Evolutionary conservation across 1,284 basidiomycete species (phyloP).

Genomic region (Leucoagaricus sp.): DNA sequence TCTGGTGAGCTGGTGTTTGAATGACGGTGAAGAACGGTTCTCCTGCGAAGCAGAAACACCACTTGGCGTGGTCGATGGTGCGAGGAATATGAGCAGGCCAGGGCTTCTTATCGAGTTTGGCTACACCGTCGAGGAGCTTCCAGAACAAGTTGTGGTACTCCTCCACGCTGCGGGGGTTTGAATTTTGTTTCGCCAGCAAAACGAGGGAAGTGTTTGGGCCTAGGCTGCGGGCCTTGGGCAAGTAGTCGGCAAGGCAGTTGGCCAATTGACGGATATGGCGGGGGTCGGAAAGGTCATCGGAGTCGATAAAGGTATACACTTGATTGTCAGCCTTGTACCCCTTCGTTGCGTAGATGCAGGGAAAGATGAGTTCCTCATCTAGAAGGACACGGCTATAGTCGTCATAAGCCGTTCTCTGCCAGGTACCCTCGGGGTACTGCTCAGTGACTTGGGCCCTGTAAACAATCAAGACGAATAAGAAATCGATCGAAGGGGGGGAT

Average conservation of each 20-base stretch:
- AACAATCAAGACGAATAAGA: background rate
- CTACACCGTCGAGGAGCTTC: conserved; percentile 21
- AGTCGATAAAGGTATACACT: conserved; percentile 20
- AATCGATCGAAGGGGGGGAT: background rate
- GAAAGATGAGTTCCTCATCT: conserved; percentile 21
- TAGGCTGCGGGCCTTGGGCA: conserved; percentile 18
- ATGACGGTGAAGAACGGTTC: conserved; percentile 22
- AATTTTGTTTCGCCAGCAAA: conserved; percentile 19
- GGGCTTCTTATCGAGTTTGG: conserved; percentile 18
- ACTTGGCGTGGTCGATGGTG: conserved; percentile 17
- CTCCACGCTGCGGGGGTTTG: conserved; percentile 17
- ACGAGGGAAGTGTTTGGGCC: conserved; percentile 22
- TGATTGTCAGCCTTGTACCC: conserved; percentile 22
- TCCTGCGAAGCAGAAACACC: conserved; percentile 23
- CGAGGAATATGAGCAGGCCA: conserved; percentile 18
- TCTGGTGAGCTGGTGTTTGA: conserved; percentile 20
- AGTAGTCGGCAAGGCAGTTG: conserved; percentile 17
- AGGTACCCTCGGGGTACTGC: conserved; percentile 19
- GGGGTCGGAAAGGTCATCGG: conserved; percentile 20
- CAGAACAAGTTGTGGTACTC: conserved; percentile 21
- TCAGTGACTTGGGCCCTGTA: conserved; percentile 16
- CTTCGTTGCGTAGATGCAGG: conserved; percentile 23
- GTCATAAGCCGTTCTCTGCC: conserved; percentile 21
- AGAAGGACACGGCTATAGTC: conserved; percentile 18
- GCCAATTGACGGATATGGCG: conserved; percentile 20